Evolutionary conservation across 1,284 basidiomycete species (phyloP), one percentile per base, ranked within the genome.

Genomic region (Malassezia slooffiae): DNA sequence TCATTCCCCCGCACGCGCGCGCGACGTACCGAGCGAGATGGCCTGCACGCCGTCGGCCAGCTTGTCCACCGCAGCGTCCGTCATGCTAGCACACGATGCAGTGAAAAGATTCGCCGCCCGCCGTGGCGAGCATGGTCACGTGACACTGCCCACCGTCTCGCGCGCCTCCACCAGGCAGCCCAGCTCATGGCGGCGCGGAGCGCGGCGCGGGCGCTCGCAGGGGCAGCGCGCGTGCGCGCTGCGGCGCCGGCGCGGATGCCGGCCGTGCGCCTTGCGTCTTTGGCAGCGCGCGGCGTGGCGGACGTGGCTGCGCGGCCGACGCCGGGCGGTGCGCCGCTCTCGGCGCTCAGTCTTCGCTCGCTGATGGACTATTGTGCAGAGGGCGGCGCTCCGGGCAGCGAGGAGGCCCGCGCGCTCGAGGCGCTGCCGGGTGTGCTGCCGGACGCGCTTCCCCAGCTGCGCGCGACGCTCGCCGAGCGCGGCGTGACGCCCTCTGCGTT

Each of bases 41-140:
- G 26, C 46, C 35, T 38, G 19, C 10, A 48, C 46, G n/a, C 34
- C 30, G 26, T 42, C 46, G 3, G 40, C 34, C 17, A 48, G 34
- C 35, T 42, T 26, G 27, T 43, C 33, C 13, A 48, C 24, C n/a
- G n/a, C 45, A 13, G 27, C 38, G 33, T 36, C 46, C 21, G 35
- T 38, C 46, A 48, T 48, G 35, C 34, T 47, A 22, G 40, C 33
- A 40, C 22, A 31, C 38, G n/a, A 22, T 11, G 34, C 24, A 17
- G 38, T 29, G 21, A 41, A 38, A 32, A 20, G 19, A 3, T 33
- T 28, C 22, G 30, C 8, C 17, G 30, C 30, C 7, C 6, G 17
- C 6, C 13, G 30, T 7, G 12, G 7, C 24, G 7, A 26, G 24
- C 24, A 26, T 12, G 13, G 16, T 32, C 43, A 45, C 37, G 43